phyloP scores from a whole-genome alignment of 225 moss, liverwort and hornwort genomes.

The Straminergon stramineum region DNA sequence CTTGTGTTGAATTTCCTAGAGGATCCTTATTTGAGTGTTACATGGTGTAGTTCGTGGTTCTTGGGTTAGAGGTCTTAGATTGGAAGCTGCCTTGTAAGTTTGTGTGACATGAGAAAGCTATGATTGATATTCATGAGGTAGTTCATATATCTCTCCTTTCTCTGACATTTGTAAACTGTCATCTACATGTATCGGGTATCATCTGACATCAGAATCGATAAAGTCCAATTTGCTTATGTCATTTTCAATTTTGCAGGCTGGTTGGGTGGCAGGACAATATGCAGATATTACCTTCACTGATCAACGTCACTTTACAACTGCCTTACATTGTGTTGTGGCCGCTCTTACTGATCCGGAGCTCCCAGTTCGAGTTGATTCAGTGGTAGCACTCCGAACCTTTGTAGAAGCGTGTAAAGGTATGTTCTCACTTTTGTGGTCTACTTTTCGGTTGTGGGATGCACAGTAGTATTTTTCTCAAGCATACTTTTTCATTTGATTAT shows the following conservation, averaged over 20 bases:
- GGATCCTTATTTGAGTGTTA: background rate
- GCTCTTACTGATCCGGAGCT: slow-evolving; percentile 91
- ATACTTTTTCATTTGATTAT: background rate
- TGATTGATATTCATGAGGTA: background rate
- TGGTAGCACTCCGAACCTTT: slow-evolving; percentile 90
- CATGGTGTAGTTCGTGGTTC: background rate
- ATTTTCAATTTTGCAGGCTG: slow-evolving; percentile 57
- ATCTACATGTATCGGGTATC: background rate
- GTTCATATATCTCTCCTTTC: background rate
- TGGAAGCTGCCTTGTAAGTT: background rate
- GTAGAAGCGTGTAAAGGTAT: slow-evolving; percentile 97
- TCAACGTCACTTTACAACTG: slow-evolving; percentile 80
- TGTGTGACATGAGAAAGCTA: background rate
- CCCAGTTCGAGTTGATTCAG: slow-evolving; percentile 96
- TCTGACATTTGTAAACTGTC: background rate
- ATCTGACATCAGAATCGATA: background rate
- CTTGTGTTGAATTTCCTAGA: background rate
- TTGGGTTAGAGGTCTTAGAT: background rate
- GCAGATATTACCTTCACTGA: slow-evolving; percentile 82
- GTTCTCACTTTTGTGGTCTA: background rate
- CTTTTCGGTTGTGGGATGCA: background rate
- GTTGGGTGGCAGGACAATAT: slow-evolving; percentile 98
- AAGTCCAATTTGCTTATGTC: background rate
- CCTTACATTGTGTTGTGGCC: slow-evolving; percentile 90
- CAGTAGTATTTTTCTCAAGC: background rate